Base-by-base conservation (phyloP, 2,329 filamentous ascomycete species). In the Ascomycota sp. region DNA sequence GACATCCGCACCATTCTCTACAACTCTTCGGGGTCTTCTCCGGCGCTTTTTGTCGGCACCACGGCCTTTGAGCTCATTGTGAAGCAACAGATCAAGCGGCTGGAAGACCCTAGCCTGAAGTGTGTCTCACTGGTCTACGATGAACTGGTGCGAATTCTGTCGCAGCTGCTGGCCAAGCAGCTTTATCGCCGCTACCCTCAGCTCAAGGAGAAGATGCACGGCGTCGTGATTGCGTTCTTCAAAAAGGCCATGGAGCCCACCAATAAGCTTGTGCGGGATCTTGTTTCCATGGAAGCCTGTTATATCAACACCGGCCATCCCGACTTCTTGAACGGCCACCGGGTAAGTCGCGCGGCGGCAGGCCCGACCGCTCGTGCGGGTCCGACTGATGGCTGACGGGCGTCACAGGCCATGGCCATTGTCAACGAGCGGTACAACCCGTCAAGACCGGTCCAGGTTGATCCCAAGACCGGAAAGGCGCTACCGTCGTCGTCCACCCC, bases 231-330 rank as follows among this genome's bases (percentile, higher is more conserved):
- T 44, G 49, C 62, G 8, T 98, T 98, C 58, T 95, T 93, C 66
- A 95, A 95, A 61, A 92, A 92, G 61, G 76, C 82, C 35, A 92
- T 95, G 80, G 83, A 93, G 35, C 89, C 89, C 6, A 92, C 89
- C 28, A 95, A 93, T 62, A 95, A 95, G 66, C 68, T 98, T 32
- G 89, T 98, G 37, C 74, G 62, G 47, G 89, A 98, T 51, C 66
- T 98, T 29, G 86, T 98, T 24, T 60, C 76, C 8, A 98, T 98
- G 89, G 89, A 98, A 56, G 62, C 84, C 10, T 91, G 81, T 60
- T 98, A 98, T 54, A 78, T 98, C 64, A 98, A 98, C 62, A 98
- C 91, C 25, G 89, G 83, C 8, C 91, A 98, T 53, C 89, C 89
- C 8, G 89, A 98, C 52, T 98, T 98, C 57, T 62, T 98, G 41